A percentile compares a stretch with the other conserved stretches of the same genome.
Evolutionary conservation across 805 yeast genomes (phyloP).

Genomic region (Pichia scutulata): DNA sequence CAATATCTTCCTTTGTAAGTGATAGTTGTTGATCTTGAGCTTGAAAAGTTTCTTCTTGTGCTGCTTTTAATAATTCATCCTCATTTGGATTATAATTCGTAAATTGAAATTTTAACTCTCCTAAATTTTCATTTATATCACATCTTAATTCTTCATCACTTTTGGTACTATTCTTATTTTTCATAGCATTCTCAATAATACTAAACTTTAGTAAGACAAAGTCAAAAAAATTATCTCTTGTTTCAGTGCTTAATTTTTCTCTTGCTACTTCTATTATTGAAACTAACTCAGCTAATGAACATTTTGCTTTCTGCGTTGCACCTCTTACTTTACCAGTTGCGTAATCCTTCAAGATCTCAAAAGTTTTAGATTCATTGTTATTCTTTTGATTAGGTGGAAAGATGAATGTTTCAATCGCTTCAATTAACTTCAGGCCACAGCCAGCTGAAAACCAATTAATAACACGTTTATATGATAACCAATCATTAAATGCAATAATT

Average conservation of each 20-base stretch:
- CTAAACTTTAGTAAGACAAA: slow-evolving; percentile 15
- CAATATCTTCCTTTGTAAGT: slow-evolving; percentile 5
- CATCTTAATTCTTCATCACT: slow-evolving; percentile 16
- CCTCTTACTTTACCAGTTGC: slow-evolving; percentile 12
- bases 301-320: slow-evolving; percentile 13
- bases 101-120: slow-evolving; percentile 24
- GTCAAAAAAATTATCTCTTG: slow-evolving; percentile 14
- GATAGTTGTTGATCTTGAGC: background rate
- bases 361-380: slow-evolving; percentile 4
- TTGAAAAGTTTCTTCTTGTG: slow-evolving; percentile 12
- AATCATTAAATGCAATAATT: slow-evolving; percentile 54
- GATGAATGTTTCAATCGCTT: slow-evolving; percentile 14
- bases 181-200: slow-evolving; percentile 15
- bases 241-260: slow-evolving; percentile 8
- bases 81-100: slow-evolving; percentile 20
- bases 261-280: slow-evolving; percentile 21
- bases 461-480: slow-evolving; percentile 49
- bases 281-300: slow-evolving; percentile 25
- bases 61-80: slow-evolving; percentile 18
- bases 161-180: slow-evolving; percentile 13
- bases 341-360: slow-evolving; percentile 10
- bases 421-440: slow-evolving; percentile 47
- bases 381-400: background rate
- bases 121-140: slow-evolving; percentile 20
- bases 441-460: slow-evolving; percentile 59